Conservation (phyloP, 2,329 filamentous ascomycete genomes). For the Apiospora saccharicola region DNA sequence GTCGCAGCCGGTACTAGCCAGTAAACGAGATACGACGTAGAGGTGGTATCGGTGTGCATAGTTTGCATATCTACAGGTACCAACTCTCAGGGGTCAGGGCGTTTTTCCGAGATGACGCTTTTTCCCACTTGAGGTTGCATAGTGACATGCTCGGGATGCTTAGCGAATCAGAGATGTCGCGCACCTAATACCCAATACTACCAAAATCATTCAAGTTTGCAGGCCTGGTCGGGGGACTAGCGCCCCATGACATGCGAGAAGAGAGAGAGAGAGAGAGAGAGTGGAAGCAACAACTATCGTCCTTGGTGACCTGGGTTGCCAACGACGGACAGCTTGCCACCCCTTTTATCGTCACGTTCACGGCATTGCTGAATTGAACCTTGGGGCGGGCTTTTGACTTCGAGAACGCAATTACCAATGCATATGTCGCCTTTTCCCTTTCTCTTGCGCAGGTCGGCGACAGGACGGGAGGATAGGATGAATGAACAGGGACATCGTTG, state of each 20-base stretch:
- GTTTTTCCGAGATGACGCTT: not conserved
- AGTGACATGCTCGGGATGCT: too few species aligned
- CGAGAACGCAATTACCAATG: not conserved
- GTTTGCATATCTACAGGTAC: not conserved
- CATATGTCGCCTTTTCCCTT: not conserved
- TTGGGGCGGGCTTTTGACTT: not conserved
- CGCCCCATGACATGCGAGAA: not conserved
- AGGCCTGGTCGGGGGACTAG: not conserved
- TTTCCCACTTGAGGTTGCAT: too few species aligned
- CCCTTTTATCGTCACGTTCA: not conserved
- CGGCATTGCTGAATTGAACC: not conserved
- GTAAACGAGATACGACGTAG: not conserved
- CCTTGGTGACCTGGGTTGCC: not conserved
- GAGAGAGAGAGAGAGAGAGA: too few species aligned
- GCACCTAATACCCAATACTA: not conserved
- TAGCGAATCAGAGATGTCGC: not conserved
- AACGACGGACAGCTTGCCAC: not conserved
- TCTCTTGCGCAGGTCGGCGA: not conserved
- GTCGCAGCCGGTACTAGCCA: not conserved
- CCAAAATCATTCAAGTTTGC: not conserved
- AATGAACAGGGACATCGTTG: too few species aligned
- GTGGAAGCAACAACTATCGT: not conserved
- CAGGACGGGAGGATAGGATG: not conserved
- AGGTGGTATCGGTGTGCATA: not conserved
- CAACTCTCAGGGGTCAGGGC: not conserved